Base-by-base conservation (phyloP, 805 yeast species). In the Yamadazyma ubonensis region DNA sequence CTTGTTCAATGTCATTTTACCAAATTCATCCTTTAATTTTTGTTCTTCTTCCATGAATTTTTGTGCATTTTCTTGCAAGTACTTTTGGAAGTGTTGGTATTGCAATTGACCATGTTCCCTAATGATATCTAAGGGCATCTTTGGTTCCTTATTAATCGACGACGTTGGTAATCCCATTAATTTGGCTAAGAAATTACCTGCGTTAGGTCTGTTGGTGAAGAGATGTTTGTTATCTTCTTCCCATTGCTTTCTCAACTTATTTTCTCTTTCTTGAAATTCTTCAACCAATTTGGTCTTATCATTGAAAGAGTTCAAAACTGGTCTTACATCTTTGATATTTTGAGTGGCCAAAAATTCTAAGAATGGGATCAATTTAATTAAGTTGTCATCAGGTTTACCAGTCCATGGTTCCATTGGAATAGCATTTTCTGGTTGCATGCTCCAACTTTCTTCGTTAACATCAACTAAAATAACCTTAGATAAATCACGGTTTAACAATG, bases 341-440 rank as follows among this genome's bases (percentile, higher is more conserved):
- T 88, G 95, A 11, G 96, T 86, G 11, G 96, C 98, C 45, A 93
- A 67, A 68, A 86, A 93, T 69, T 93, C 99, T 52, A 93, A 78
- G 69, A 93, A 83, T 42, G 98, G 97, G 57, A 93, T 88, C 66
- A 90, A 69, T 53, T 75, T 75, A 51, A 93, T 73, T 55, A 93
- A 75, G 42, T 74, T 72, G 62, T 91, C 96, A 58, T 86, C 96
- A 23, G 85, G 75, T 46, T 69, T 68, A 49, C 99, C 99, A 39
- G 74, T 76, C 99, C 99, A 93, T 46, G 84, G 79, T 49, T 79
- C 73, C 63, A 88, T 67, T 44, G 87, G 81, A 48, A 93, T 78
- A n/a, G 96, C 91, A 63, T 93, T 93, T 53, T 90, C 96, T 2
- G 96, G 96, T 70, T 91, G 97, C 63, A 86, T 61, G 31, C 83